Evolutionary conservation across 1,139 yeast genomes (phyloP).

Genomic region (Yamadazyma aaseri): DNA sequence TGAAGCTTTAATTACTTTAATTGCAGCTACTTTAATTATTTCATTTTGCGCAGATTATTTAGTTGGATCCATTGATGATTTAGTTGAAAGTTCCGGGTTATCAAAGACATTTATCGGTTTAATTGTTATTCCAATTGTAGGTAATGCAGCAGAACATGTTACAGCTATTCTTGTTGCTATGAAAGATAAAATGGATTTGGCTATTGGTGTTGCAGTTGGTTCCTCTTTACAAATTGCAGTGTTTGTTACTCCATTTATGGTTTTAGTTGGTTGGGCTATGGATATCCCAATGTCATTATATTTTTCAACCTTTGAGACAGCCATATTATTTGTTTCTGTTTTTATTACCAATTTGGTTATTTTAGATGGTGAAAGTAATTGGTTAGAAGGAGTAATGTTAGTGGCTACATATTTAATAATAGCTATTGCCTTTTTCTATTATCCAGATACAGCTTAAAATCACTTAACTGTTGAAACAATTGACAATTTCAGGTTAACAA

Average conservation of each 20-base stretch:
- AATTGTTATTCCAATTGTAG: constrained; percentile 91
- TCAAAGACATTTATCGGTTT: constrained; percentile 95
- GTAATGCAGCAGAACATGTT: constrained; percentile 98
- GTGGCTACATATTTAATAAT: constrained; percentile 81
- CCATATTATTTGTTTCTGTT: constrained; percentile 83
- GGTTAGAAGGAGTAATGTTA: constrained; percentile 95
- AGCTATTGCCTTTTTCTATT: constrained; percentile 84
- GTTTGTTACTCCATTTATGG: constrained; percentile 94
- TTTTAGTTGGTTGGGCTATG: constrained; percentile 84
- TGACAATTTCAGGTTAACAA: too few relatives aligned
- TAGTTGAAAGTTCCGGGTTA: constrained; percentile 79
- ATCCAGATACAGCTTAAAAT: constrained; percentile 48
- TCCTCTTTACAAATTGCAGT: constrained; percentile 92
- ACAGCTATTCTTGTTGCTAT: constrained; percentile 93
- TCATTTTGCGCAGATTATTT: constrained; percentile 91
- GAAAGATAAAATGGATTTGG: constrained; percentile 96
- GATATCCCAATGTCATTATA: constrained; percentile 91
- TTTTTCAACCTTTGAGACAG: constrained; percentile 92
- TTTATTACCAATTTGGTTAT: constrained; percentile 84
- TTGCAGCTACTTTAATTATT: constrained; percentile 72
- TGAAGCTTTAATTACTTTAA: constrained; percentile 49
- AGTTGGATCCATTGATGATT: constrained; percentile 88
- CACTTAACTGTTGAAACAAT: too few relatives aligned
- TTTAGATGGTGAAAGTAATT: constrained; percentile 91
- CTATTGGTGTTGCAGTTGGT: constrained; percentile 97